phyloP scores from a whole-genome alignment of 805 yeast genomes.

The Nakazawaea pomicola region DNA sequence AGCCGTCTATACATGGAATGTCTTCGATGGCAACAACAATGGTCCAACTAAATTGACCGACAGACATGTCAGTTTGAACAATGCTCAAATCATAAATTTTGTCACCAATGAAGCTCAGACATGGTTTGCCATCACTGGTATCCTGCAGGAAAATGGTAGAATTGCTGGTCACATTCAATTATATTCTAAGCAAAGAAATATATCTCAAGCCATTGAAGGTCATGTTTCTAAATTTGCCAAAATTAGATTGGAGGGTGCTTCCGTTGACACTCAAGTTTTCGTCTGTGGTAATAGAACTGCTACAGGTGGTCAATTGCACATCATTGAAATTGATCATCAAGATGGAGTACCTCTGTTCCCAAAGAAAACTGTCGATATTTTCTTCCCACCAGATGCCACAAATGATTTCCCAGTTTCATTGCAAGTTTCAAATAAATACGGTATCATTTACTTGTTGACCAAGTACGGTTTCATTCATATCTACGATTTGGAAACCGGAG shows the following conservation, averaged over 20 bases:
- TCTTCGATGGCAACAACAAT: conserved; percentile 72
- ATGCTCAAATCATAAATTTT: conserved; percentile 86
- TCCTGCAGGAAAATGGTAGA: conserved; percentile 88
- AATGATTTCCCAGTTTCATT: conserved; percentile 95
- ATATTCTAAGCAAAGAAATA: conserved; percentile 80
- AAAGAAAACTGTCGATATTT: conserved; percentile 88
- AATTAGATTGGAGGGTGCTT: conserved; percentile 67
- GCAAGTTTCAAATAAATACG: conserved; percentile 80
- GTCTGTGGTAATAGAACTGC: conserved; percentile 89
- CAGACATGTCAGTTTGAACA: conserved; percentile 74
- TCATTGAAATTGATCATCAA: conserved; percentile 94
- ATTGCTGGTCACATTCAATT: conserved; percentile 96
- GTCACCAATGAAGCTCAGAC: conserved; percentile 73
- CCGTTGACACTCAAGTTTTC: conserved; percentile 78
- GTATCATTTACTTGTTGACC: conserved; percentile 84
- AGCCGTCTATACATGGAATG: conserved; percentile 73
- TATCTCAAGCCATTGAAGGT: conserved; percentile 96
- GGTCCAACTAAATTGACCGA: conserved; percentile 81
- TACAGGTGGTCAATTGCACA: conserved; percentile 80
- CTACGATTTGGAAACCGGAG: conserved; percentile 90
- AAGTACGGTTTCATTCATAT: conserved; percentile 95
- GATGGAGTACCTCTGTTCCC: conserved; percentile 76
- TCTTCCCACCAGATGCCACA: conserved; percentile 94
- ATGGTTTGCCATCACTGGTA: conserved; percentile 96
- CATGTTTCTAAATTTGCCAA: conserved; percentile 90